phyloP scores from a whole-genome alignment of 352 stramenopile genomes.

The Elongisporangium anandrum region DNA sequence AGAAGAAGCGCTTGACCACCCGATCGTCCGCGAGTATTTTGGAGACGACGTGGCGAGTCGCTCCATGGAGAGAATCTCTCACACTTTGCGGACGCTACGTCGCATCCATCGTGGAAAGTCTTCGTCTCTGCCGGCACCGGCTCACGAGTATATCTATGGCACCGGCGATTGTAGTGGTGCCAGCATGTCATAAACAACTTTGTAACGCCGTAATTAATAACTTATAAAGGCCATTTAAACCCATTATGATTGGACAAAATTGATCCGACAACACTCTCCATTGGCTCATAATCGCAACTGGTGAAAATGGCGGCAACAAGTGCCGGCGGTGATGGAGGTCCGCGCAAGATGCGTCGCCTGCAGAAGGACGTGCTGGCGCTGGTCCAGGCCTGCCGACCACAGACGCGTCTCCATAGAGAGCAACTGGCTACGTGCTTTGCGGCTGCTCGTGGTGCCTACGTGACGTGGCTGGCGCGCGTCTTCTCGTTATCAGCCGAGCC shows the following conservation, averaged over 20 bases:
- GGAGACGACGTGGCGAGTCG: slow-evolving; percentile 19
- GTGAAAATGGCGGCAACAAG: background rate
- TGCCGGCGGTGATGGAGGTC: too few species aligned
- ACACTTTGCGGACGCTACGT: slow-evolving; percentile 23
- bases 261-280: background rate
- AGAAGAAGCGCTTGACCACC: slow-evolving; percentile 36
- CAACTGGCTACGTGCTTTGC: slow-evolving; percentile 1
- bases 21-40: slow-evolving; percentile 29
- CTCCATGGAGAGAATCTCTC: slow-evolving; percentile 15
- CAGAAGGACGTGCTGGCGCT: slow-evolving; percentile 18
- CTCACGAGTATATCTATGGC: slow-evolving; percentile 36
- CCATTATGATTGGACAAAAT: slow-evolving; percentile 2
- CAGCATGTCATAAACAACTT: background rate
- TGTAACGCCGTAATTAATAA: slow-evolving; percentile 7
- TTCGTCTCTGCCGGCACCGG: slow-evolving; percentile 22
- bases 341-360: slow-evolving; percentile 8
- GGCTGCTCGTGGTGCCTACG: background rate
- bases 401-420: background rate
- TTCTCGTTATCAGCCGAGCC: background rate
- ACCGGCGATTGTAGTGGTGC: background rate
- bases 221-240: background rate
- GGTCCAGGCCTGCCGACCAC: slow-evolving; percentile 7
- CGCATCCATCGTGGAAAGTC: slow-evolving; percentile 40
- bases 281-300: slow-evolving; percentile 5
- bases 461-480: background rate